Evolutionary conservation across 176 grass and related monocot genomes (phyloP).

Genomic region (Ensete glaucum): DNA sequence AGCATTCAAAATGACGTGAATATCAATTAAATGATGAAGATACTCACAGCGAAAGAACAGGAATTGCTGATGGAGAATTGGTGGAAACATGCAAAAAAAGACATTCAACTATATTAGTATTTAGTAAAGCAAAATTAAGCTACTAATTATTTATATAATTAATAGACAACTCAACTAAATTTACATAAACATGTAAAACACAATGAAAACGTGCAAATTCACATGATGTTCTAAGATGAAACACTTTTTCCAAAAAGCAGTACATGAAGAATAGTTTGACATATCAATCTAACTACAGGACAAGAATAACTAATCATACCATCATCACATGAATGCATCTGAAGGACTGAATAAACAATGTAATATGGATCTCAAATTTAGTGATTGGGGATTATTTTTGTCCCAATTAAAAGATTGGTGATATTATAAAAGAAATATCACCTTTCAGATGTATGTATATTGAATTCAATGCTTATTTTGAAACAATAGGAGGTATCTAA

Average conservation of each 20-base stretch:
- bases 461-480: too few relatives aligned
- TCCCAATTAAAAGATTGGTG: too few relatives aligned
- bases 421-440: too few relatives aligned
- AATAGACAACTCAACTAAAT: background rate
- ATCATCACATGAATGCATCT: background rate
- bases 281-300: background rate
- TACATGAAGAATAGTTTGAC: background rate
- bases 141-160: background rate
- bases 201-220: background rate
- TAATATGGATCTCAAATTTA: too few relatives aligned
- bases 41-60: slow-evolving; percentile 97
- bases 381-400: too few relatives aligned
- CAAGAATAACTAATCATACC: background rate
- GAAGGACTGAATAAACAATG: too few relatives aligned
- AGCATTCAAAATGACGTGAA: background rate
- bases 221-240: background rate
- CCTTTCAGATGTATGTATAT: too few relatives aligned
- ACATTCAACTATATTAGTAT: slow-evolving; percentile 14
- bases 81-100: slow-evolving; percentile 43
- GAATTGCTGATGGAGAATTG: slow-evolving; percentile 67
- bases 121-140: slow-evolving; percentile 22
- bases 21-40: slow-evolving; percentile 3
- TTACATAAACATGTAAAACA: background rate
- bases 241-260: background rate
- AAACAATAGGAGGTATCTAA: too few relatives aligned